Evolutionary conservation across 805 yeast species (phyloP).

Genomic region (Spathaspora girioi): DNA sequence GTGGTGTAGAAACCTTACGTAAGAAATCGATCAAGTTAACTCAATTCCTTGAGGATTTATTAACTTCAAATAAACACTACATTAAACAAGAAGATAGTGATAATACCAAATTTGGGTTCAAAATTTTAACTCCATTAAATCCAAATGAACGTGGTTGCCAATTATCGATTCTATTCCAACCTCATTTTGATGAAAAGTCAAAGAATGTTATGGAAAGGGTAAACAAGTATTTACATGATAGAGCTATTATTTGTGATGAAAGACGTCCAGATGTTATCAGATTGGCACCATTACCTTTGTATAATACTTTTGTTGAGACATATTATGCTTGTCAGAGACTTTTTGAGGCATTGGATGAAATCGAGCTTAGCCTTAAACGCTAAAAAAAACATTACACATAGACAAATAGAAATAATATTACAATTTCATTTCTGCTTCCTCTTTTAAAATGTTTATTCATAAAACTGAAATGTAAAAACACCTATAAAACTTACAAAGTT

Average conservation of each 20-base stretch:
- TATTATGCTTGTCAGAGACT: slow-evolving; percentile 42
- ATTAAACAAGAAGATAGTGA: slow-evolving; percentile 19
- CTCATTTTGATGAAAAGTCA: slow-evolving; percentile 30
- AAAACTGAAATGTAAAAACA: neutral
- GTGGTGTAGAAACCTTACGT: slow-evolving; percentile 62
- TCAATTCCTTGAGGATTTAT: slow-evolving; percentile 44
- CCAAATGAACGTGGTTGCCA: slow-evolving; percentile 71
- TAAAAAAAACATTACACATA: neutral
- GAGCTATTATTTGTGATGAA: slow-evolving; percentile 81
- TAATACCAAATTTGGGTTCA: slow-evolving; percentile 40
- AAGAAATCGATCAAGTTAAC: slow-evolving; percentile 58
- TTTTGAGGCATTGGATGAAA: slow-evolving; percentile 31
- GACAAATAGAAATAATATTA: neutral
- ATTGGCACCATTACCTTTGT: slow-evolving; percentile 82
- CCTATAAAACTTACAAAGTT: slow-evolving; percentile 27
- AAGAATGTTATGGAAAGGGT: slow-evolving; percentile 60
- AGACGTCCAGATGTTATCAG: slow-evolving; percentile 88
- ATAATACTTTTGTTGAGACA: slow-evolving; percentile 73
- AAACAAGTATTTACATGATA: slow-evolving; percentile 42
- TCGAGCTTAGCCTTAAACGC: slow-evolving; percentile 1
- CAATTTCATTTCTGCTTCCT: neutral
- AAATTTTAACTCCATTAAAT: slow-evolving; percentile 69
- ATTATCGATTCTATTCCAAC: slow-evolving; percentile 64
- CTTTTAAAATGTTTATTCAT: neutral
- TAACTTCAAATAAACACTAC: slow-evolving; percentile 47